A percentile compares a stretch with the other conserved stretches of the same genome.
Conservation (phyloP, 495 filamentous ascomycete genomes). For the Penicillium dipodomyicola region DNA sequence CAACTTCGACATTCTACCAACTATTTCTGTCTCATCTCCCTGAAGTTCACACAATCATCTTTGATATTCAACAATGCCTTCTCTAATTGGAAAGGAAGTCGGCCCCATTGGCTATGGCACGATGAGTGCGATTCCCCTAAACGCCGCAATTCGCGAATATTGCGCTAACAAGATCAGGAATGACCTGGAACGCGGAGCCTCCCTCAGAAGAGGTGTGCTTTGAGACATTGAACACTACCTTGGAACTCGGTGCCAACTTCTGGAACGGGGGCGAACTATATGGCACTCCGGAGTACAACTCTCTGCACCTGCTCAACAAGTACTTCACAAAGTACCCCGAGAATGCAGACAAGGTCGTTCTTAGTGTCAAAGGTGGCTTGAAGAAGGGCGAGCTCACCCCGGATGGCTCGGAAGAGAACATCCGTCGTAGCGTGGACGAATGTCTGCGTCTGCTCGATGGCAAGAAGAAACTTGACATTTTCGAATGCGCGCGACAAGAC, state of each 20-base stretch:
- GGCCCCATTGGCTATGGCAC: constrained; percentile 49
- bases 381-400: constrained; percentile 34
- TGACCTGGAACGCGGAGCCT: constrained; percentile 69
- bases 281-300: constrained; percentile 67
- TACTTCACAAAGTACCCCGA: constrained; percentile 63
- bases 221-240: constrained; percentile 62
- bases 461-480: constrained; percentile 80
- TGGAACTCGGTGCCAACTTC: constrained; percentile 65
- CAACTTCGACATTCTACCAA: neutral
- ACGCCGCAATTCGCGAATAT: neutral
- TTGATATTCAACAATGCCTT: constrained; percentile 33
- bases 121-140: constrained; percentile 36
- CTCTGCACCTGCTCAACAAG: constrained; percentile 52
- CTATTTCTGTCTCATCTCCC: neutral
- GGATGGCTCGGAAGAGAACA: constrained; percentile 61
- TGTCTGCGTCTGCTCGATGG: constrained; percentile 56
- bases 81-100: constrained; percentile 42
- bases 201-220: constrained; percentile 61
- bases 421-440: constrained; percentile 66
- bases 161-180: constrained; percentile 42
- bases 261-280: constrained; percentile 86
- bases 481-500: constrained; percentile 74
- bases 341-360: constrained; percentile 57
- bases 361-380: constrained; percentile 59
- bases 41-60: neutral